phyloP scores from a whole-genome alignment of 1,284 basidiomycete genomes.

The Somion occarium region DNA sequence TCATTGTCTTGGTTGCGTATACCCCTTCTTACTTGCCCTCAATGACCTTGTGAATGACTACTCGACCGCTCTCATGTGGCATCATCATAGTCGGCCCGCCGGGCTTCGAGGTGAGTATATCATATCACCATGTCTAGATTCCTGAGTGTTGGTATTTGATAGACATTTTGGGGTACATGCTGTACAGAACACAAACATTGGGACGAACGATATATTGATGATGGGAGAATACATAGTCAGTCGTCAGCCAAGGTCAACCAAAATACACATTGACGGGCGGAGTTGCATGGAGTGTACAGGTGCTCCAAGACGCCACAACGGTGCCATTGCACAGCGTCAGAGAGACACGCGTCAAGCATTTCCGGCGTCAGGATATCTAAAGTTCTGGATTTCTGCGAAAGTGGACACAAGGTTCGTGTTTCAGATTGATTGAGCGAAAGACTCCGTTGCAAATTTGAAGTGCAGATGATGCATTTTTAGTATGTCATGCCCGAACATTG shows the following conservation, averaged over 20 bases:
- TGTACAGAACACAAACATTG: not conserved
- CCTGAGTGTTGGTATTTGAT: not conserved
- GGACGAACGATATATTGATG: not conserved
- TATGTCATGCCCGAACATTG: not conserved
- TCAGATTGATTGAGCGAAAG: constrained; percentile 7
- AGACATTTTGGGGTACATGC: not conserved
- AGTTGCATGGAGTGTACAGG: not conserved
- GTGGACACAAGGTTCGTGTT: constrained; percentile 7
- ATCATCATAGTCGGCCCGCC: not conserved
- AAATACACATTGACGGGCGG: not conserved
- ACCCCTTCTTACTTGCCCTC: not conserved
- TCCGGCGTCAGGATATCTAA: not conserved
- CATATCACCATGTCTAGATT: not conserved
- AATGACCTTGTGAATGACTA: not conserved
- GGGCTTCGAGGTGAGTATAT: not conserved
- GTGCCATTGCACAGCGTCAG: constrained; percentile 2
- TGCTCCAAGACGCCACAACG: constrained; percentile 1
- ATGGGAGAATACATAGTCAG: too few species aligned
- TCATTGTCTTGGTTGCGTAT: too few species aligned
- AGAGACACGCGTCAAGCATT: not conserved
- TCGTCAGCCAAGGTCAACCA: not conserved
- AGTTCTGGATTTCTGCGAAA: constrained; percentile 12
- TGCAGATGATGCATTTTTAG: not conserved
- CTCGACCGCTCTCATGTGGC: not conserved
- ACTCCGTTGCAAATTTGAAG: constrained; percentile 4